Evolutionary conservation across 805 yeast genomes (phyloP).

Genomic region (Zygosaccharomyces kombuchaensis): DNA sequence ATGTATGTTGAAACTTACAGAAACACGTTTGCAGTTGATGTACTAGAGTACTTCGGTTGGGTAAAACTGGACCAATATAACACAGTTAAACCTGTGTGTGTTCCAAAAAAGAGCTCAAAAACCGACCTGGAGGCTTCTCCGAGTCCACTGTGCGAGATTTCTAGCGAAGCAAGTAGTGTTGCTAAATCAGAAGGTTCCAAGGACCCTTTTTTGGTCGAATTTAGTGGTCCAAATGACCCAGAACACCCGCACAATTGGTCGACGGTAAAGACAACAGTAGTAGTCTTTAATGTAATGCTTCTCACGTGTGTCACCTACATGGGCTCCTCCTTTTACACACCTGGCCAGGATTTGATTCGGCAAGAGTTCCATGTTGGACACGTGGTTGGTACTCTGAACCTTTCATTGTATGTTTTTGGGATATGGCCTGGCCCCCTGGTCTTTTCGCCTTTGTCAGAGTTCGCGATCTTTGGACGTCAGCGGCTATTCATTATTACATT

Average conservation of each 20-base stretch:
- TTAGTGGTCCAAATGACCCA: slow-evolving; percentile 41
- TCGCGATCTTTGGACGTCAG: slow-evolving; percentile 50
- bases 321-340: slow-evolving; percentile 54
- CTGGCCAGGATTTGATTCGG: slow-evolving; percentile 43
- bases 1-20: slow-evolving; percentile 16
- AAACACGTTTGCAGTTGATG: slow-evolving; percentile 25
- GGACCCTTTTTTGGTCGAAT: slow-evolving; percentile 33
- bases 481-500: slow-evolving; percentile 45
- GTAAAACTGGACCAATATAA: slow-evolving; percentile 9
- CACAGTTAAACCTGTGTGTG: no score
- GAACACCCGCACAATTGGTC: slow-evolving; percentile 60
- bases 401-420: slow-evolving; percentile 53
- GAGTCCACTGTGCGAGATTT: no score
- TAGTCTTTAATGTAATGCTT: slow-evolving; percentile 40
- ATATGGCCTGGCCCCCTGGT: slow-evolving; percentile 58
- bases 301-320: slow-evolving; percentile 49
- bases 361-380: slow-evolving; percentile 42
- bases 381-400: slow-evolving; percentile 46
- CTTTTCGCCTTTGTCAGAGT: slow-evolving; percentile 56
- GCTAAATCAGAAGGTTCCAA: background rate
- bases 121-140: no score
- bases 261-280: slow-evolving; percentile 35
- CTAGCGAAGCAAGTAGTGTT: no score
- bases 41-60: slow-evolving; percentile 19
- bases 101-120: no score